These are phyloP conservation scores for Lolium rigidum DNA, from an alignment of 176 grass and related monocot species.

Conservation along the genomic window DNA sequence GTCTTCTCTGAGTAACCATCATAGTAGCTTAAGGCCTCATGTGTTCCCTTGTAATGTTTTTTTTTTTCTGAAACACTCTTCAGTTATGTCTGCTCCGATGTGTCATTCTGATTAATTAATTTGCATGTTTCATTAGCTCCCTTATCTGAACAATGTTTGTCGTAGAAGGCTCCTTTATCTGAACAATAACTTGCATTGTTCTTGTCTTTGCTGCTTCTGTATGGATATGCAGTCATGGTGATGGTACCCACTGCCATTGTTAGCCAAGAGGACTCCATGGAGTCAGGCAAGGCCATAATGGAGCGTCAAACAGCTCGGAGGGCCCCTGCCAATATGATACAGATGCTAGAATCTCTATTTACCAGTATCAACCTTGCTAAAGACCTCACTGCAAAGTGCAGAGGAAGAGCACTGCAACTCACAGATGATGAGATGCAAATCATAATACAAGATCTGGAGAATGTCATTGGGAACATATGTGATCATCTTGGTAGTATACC, in stretches of 20 bases:
- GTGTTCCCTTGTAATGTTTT: background rate
- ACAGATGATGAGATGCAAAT: slow-evolving; percentile 57
- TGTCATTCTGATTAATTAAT: slow-evolving; percentile 3
- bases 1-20: background rate
- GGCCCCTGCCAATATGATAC: slow-evolving; percentile 29
- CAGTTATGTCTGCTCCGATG: background rate
- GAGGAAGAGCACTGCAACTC: slow-evolving; percentile 47
- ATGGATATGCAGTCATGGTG: slow-evolving; percentile 60
- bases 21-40: slow-evolving; percentile 22
- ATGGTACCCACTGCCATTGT: slow-evolving; percentile 44
- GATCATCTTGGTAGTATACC: slow-evolving; percentile 72
- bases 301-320: slow-evolving; percentile 62
- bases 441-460: slow-evolving; percentile 64
- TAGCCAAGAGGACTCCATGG: slow-evolving; percentile 52
- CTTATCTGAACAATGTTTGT: slow-evolving; percentile 1
- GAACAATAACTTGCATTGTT: slow-evolving; percentile 31
- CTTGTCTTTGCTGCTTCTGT: slow-evolving; percentile 43
- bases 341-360: slow-evolving; percentile 61
- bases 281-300: slow-evolving; percentile 50
- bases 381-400: slow-evolving; percentile 67
- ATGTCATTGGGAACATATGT: slow-evolving; percentile 64
- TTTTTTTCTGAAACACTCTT: slow-evolving; percentile 18
- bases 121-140: slow-evolving; percentile 4
- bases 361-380: slow-evolving; percentile 69
- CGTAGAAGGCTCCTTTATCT: background rate